phyloP scores from a whole-genome alignment of 208 protist genomes.

The Trypanosoma melophagium region DNA sequence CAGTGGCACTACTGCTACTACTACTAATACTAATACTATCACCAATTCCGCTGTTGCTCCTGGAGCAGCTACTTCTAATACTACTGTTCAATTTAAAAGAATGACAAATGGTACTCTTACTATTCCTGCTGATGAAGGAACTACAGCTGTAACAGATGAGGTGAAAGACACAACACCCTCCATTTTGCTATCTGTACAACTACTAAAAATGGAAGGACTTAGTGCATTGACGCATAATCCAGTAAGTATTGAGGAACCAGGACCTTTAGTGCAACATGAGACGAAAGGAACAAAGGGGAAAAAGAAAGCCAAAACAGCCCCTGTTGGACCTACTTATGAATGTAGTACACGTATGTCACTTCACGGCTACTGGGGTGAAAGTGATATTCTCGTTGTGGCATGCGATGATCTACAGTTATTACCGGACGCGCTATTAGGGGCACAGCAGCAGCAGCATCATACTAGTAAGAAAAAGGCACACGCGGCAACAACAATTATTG shows the following conservation, averaged over 20 bases:
- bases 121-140: no score
- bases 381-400: constrained; percentile 1
- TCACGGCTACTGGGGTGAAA: constrained; percentile 33
- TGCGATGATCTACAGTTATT: constrained; percentile 16
- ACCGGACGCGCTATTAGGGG: background rate
- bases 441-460: background rate
- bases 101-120: no score
- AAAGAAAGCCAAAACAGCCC: constrained; percentile 29
- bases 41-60: no score
- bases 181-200: constrained; percentile 38
- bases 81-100: no score
- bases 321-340: constrained; percentile 34
- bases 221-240: constrained; percentile 28
- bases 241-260: constrained; percentile 17
- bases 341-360: constrained; percentile 29
- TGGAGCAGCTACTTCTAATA: no score
- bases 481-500: constrained; percentile 4
- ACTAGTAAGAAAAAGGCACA: background rate
- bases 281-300: constrained; percentile 7
- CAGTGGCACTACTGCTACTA: background rate
- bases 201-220: constrained; percentile 49
- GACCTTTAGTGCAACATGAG: background rate
- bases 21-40: background rate
- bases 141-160: no score
- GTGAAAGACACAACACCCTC: constrained; percentile 8